These are phyloP conservation scores for Amorphotheca resinae DNA, from an alignment of 495 filamentous ascomycete species.

Conservation along the genomic window DNA sequence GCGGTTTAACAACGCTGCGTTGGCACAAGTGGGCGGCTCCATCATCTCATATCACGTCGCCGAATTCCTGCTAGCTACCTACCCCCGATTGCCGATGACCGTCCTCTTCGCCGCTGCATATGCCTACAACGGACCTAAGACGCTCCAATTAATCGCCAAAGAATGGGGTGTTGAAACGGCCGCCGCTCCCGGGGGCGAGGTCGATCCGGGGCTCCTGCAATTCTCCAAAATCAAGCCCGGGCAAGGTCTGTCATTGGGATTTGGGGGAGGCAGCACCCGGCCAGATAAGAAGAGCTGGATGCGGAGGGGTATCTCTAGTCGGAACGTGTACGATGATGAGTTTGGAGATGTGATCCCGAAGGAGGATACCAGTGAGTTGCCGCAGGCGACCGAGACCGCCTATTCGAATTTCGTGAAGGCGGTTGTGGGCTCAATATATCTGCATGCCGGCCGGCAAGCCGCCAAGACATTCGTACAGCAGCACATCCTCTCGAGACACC, in stretches of 20 bases:
- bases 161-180: constrained; percentile 89
- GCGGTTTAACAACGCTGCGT: constrained; percentile 68
- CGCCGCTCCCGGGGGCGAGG: constrained; percentile 72
- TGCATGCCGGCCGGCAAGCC: constrained; percentile 58
- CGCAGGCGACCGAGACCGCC: constrained; percentile 29
- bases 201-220: constrained; percentile 88
- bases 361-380: constrained; percentile 5
- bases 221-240: constrained; percentile 52
- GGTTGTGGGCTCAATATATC: constrained; percentile 69
- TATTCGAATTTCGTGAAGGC: constrained; percentile 63
- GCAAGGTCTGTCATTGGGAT: constrained; percentile 22
- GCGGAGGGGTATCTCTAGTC: constrained; percentile 56
- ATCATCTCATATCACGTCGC: constrained; percentile 75
- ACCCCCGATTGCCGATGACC: constrained; percentile 75
- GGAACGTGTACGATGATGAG: constrained; percentile 65
- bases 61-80: constrained; percentile 75
- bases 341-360: constrained; percentile 47
- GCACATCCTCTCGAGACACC: constrained; percentile 69
- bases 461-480: constrained; percentile 69
- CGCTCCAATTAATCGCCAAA: constrained; percentile 53
- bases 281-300: constrained; percentile 41
- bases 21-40: constrained; percentile 68
- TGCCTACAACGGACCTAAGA: constrained; percentile 62
- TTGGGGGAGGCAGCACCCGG: constrained; percentile 20
- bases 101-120: constrained; percentile 74